Conservation (phyloP, 495 filamentous ascomycete genomes). For the Choiromyces venosus region DNA sequence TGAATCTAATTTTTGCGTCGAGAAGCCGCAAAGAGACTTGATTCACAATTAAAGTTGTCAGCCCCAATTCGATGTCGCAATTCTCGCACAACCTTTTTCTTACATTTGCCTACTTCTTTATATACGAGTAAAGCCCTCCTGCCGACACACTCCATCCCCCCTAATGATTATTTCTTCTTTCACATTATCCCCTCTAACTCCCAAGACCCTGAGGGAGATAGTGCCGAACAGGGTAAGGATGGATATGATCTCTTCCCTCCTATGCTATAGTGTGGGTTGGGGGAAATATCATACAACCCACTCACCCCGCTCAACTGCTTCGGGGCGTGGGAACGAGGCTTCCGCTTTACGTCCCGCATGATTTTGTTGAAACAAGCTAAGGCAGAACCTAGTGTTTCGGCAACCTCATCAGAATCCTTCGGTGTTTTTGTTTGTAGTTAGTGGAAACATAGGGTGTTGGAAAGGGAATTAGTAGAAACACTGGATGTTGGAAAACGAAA, state of each 20-base stretch:
- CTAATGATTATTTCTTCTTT: not conserved
- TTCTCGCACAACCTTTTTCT: not conserved
- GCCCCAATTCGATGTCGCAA: not conserved
- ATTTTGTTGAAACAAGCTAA: too few relatives aligned
- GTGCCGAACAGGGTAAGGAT: not conserved
- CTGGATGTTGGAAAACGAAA: too few relatives aligned
- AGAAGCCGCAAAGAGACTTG: not conserved
- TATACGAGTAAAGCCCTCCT: not conserved
- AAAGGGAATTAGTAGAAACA: too few relatives aligned
- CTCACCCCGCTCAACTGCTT: not conserved
- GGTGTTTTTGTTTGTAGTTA: too few relatives aligned
- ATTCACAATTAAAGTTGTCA: not conserved
- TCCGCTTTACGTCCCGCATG: not conserved
- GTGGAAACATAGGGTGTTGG: too few relatives aligned
- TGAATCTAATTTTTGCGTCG: not conserved
- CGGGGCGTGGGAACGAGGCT: not conserved
- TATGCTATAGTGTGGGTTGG: too few relatives aligned
- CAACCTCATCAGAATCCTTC: too few relatives aligned
- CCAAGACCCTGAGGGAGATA: not conserved
- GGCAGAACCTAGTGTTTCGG: too few relatives aligned
- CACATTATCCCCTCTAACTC: not conserved
- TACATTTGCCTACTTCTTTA: not conserved
- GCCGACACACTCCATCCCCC: not conserved
- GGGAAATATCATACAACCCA: too few relatives aligned
- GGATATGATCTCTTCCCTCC: not conserved